Evolutionary conservation across 495 filamentous ascomycete genomes (phyloP).

Genomic region (Lichina pygmaea): DNA sequence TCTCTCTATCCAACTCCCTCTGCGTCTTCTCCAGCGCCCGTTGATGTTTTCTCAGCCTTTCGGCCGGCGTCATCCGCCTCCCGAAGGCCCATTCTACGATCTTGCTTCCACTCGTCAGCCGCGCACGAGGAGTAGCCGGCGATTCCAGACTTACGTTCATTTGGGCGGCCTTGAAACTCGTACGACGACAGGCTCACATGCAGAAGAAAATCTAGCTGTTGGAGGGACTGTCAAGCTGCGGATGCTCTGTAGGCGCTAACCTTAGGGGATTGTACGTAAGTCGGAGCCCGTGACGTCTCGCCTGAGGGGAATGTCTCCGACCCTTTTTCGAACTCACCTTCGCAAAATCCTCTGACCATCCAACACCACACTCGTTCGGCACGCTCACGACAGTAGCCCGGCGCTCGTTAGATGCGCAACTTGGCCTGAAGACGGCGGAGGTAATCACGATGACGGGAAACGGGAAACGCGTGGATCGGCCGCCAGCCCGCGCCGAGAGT

Average conservation of each 20-base stretch:
- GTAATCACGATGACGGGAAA: too few relatives aligned
- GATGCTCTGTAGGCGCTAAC: too few relatives aligned
- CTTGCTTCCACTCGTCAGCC: conserved; percentile 14
- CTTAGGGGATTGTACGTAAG: too few relatives aligned
- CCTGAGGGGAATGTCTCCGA: too few relatives aligned
- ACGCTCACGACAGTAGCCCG: background rate
- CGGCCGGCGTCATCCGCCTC: conserved; percentile 90
- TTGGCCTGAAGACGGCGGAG: too few relatives aligned
- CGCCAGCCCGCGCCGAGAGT: too few relatives aligned
- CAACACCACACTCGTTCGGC: background rate
- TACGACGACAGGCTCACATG: background rate
- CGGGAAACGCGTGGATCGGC: too few relatives aligned
- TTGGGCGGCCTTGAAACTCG: background rate
- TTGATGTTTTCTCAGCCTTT: conserved; percentile 91
- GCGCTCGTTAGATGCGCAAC: too few relatives aligned
- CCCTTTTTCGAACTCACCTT: background rate
- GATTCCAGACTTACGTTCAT: conserved; percentile 1
- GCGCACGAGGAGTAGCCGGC: conserved; percentile 4
- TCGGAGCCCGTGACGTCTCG: too few relatives aligned
- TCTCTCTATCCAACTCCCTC: conserved; percentile 78
- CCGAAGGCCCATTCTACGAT: conserved; percentile 97
- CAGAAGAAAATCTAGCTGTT: background rate
- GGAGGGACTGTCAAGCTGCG: too few relatives aligned
- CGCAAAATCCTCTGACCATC: conserved; percentile 2
- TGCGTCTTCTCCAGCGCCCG: conserved; percentile 90